Percentiles rank a stretch among this genome's conserved stretches.
Evolutionary conservation across 305 asterid genomes (phyloP).

Genomic region (Petunia hybrid): DNA sequence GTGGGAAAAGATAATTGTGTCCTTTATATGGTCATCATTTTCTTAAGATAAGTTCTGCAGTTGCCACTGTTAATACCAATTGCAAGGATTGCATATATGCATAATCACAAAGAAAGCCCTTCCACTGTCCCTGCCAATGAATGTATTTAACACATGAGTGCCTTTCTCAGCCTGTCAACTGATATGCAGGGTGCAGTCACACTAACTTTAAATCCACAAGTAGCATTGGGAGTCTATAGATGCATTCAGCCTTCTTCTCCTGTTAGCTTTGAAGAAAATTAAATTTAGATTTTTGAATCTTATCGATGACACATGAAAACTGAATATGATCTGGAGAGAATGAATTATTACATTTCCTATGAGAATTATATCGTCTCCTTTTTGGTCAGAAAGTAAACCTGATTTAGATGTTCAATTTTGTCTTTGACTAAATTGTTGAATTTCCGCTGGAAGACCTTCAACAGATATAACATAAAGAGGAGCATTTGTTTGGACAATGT

Average conservation of each 20-base stretch:
- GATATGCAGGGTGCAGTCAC: neutral
- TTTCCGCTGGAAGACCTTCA: neutral
- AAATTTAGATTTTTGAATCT: slow-evolving; percentile 8
- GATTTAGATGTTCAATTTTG: neutral
- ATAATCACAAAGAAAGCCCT: neutral
- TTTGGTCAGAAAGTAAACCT: neutral
- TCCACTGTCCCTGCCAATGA: neutral
- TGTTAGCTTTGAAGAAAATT: neutral
- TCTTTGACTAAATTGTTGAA: neutral
- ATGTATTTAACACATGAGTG: neutral
- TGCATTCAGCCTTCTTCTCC: neutral
- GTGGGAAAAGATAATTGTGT: slow-evolving; percentile 42
- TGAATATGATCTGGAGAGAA: neutral
- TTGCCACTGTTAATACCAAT: neutral
- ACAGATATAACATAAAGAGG: neutral
- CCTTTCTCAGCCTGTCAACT: neutral
- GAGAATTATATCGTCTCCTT: neutral
- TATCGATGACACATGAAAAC: neutral
- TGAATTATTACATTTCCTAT: neutral
- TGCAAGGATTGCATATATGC: neutral
- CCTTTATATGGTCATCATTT: neutral
- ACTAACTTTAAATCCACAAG: neutral
- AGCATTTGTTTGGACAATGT: neutral
- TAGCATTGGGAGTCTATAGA: neutral
- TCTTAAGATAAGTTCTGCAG: neutral